Evolutionary conservation across 495 filamentous ascomycete species (phyloP).

Genomic region (Tetracladium setigerum): DNA sequence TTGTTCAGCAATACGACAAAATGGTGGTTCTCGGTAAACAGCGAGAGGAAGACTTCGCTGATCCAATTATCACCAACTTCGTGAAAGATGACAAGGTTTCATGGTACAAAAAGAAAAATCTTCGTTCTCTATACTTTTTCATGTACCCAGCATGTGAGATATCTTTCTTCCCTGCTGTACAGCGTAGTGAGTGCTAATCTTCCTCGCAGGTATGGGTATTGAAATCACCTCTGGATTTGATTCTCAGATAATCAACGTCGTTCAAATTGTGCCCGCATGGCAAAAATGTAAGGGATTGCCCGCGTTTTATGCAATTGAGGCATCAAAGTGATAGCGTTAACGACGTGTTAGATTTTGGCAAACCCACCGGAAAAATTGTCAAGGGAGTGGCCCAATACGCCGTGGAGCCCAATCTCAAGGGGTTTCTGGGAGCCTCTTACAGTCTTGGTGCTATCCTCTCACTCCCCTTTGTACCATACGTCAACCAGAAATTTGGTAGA

Average conservation of each 20-base stretch:
- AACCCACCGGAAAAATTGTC: background rate
- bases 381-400: background rate
- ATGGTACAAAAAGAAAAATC: constrained; percentile 17
- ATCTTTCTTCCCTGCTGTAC: constrained; percentile 52
- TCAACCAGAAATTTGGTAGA: constrained; percentile 46
- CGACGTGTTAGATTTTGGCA: constrained; percentile 5
- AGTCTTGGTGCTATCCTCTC: constrained; percentile 50
- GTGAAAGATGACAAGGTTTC: constrained; percentile 31
- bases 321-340: background rate
- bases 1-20: no score
- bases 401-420: constrained; percentile 14
- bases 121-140: constrained; percentile 11
- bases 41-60: constrained; percentile 8
- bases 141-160: constrained; percentile 44
- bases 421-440: constrained; percentile 34
- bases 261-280: constrained; percentile 54
- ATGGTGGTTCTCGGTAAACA: no score
- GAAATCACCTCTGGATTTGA: constrained; percentile 66
- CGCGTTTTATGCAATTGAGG: no score
- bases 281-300: constrained; percentile 35
- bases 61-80: constrained; percentile 43
- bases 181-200: constrained; percentile 20
- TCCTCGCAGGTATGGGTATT: constrained; percentile 46
- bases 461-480: constrained; percentile 46
- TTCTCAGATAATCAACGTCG: constrained; percentile 60